phyloP scores from a whole-genome alignment of 208 protist species.

The Wallacemonas sp. region DNA sequence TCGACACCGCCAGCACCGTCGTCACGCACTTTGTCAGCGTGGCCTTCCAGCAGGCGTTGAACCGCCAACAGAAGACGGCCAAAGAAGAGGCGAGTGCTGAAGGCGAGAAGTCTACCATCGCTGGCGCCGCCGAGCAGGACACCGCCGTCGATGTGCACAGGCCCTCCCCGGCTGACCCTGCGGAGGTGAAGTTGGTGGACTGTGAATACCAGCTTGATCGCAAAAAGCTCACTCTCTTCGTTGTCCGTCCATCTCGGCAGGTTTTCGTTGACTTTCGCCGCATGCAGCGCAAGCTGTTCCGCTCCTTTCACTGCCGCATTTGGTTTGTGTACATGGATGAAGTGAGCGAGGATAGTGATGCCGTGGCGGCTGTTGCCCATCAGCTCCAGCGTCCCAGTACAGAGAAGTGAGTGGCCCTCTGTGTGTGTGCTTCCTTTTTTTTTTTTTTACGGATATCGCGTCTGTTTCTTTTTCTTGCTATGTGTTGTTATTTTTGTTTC shows the following conservation, averaged over 20 bases:
- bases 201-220: constrained; percentile 69
- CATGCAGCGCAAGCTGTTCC: constrained; percentile 73
- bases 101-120: constrained; percentile 6
- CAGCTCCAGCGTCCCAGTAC: constrained; percentile 2
- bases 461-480: constrained; percentile 10
- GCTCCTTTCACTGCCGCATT: constrained; percentile 67
- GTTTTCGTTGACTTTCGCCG: constrained; percentile 73
- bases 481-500: constrained; percentile 4
- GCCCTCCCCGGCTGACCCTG: background rate
- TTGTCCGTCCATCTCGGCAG: constrained; percentile 38
- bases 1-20: constrained; percentile 28
- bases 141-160: constrained; percentile 21
- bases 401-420: constrained; percentile 4
- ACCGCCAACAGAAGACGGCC: constrained; percentile 4
- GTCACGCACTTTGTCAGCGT: constrained; percentile 42
- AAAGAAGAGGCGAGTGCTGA: background rate
- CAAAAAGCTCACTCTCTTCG: constrained; percentile 74
- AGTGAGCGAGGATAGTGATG: constrained; percentile 41
- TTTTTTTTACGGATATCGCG: background rate
- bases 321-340: constrained; percentile 81
- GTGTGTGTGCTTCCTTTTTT: background rate
- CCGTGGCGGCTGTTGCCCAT: constrained; percentile 22
- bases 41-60: constrained; percentile 25
- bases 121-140: constrained; percentile 10
- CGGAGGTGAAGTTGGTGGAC: constrained; percentile 35